phyloP scores from a whole-genome alignment of 1,284 basidiomycete species.

The Malassezia sympodialis region DNA sequence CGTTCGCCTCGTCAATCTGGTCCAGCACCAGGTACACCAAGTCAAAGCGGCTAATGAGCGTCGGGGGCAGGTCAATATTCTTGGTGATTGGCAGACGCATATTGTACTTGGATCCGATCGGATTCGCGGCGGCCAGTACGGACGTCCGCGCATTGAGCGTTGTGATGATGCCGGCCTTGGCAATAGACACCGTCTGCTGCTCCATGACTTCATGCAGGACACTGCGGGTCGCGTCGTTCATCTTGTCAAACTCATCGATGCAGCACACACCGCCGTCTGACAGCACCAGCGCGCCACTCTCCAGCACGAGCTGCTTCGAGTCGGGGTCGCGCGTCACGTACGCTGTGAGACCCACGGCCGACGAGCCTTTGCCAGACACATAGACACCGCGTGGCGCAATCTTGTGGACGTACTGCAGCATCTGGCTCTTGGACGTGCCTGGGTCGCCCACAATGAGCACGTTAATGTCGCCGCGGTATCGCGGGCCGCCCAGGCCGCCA shows the following conservation, averaged over 20 bases:
- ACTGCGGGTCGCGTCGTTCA: slow-evolving; percentile 90
- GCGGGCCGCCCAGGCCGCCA: slow-evolving; percentile 84
- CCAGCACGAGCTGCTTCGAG: slow-evolving; percentile 90
- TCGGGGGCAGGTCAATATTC: slow-evolving; percentile 72
- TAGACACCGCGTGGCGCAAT: slow-evolving; percentile 87
- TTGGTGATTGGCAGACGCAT: slow-evolving; percentile 65
- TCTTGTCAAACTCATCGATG: slow-evolving; percentile 99
- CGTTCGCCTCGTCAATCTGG: slow-evolving; percentile 71
- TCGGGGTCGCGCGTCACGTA: slow-evolving; percentile 97
- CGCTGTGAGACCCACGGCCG: slow-evolving; percentile 92
- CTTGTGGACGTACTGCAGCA: slow-evolving; percentile 84
- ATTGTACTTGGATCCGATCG: slow-evolving; percentile 91
- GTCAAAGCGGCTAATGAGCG: slow-evolving; percentile 94
- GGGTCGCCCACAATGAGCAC: slow-evolving; percentile 93
- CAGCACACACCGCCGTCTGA: slow-evolving; percentile 98
- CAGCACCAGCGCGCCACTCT: slow-evolving; percentile 90
- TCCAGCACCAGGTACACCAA: slow-evolving; percentile 94
- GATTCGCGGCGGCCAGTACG: slow-evolving; percentile 91
- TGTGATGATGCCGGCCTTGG: slow-evolving; percentile 98
- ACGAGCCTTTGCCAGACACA: slow-evolving; percentile 84
- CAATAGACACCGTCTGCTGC: slow-evolving; percentile 99
- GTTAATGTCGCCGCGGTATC: slow-evolving; percentile 96
- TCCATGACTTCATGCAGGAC: slow-evolving; percentile 99
- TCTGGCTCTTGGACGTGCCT: slow-evolving; percentile 93
- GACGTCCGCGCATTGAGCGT: slow-evolving; percentile 95